phyloP scores from a whole-genome alignment of 192 early-diverging fungal genomes.

The Paraglomus occultum region DNA sequence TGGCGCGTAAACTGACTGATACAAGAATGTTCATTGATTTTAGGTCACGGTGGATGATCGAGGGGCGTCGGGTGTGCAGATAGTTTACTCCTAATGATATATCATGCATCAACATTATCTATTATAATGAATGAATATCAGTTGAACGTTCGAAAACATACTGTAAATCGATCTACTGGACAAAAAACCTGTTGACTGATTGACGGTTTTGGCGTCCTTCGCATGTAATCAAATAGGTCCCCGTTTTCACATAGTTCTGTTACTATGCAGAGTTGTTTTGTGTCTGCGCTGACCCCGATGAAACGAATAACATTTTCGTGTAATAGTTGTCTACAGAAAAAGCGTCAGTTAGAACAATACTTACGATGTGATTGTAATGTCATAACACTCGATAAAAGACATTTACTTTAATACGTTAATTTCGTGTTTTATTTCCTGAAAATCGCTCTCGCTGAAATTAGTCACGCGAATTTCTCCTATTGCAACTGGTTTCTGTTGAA shows the following conservation, averaged over 20 bases:
- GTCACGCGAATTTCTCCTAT: constrained; percentile 68
- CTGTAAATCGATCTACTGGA: neutral
- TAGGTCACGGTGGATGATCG: constrained; percentile 72
- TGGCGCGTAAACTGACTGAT: constrained; percentile 60
- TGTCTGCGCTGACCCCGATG: constrained; percentile 69
- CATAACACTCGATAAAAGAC: neutral
- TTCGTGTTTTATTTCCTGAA: constrained; percentile 73
- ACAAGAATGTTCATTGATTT: constrained; percentile 78
- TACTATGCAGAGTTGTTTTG: constrained; percentile 64
- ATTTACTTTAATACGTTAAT: constrained; percentile 70
- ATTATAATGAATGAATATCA: neutral
- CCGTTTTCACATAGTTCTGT: constrained; percentile 75
- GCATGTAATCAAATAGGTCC: constrained; percentile 73
- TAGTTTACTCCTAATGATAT: constrained; percentile 72
- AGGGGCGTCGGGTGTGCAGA: constrained; percentile 68
- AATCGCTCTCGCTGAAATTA: constrained; percentile 66
- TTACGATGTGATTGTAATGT: neutral
- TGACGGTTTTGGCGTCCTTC: constrained; percentile 55
- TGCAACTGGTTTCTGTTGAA: constrained; percentile 60
- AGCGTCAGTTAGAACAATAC: neutral
- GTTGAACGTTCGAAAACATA: neutral
- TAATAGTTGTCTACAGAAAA: constrained; percentile 55
- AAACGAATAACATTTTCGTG: constrained; percentile 75
- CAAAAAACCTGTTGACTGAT: constrained; percentile 57
- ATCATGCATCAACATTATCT: constrained; percentile 76